Percentiles rank a stretch among this genome's conserved stretches.
These are phyloP conservation scores for Globisporangium heterothallicum DNA, from an alignment of 352 stramenopile species.

Conservation along the genomic window DNA sequence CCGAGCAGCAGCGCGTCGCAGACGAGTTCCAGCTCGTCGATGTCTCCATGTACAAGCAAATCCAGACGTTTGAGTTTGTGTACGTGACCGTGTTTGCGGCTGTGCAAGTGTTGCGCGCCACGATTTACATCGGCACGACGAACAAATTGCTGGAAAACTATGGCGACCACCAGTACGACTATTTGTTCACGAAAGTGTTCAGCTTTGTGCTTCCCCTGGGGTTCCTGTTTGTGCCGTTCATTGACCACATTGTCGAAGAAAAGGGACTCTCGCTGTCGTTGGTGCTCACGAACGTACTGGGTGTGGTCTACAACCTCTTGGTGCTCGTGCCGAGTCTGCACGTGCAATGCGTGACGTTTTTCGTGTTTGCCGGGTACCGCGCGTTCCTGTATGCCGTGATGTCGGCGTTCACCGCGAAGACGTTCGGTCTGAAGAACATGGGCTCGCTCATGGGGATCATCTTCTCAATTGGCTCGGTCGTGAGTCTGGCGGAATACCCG, in stretches of 20 bases:
- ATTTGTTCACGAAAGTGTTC: conserved; percentile 84
- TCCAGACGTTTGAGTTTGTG: conserved; percentile 74
- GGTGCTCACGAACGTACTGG: conserved; percentile 66
- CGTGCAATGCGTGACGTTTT: conserved; percentile 67
- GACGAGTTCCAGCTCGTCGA: conserved; percentile 46
- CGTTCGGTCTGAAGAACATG: conserved; percentile 81
- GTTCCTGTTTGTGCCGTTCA: conserved; percentile 80
- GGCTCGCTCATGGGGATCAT: conserved; percentile 79
- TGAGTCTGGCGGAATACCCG: conserved; percentile 75
- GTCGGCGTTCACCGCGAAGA: conserved; percentile 83
- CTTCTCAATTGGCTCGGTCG: conserved; percentile 70
- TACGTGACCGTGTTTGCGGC: conserved; percentile 70
- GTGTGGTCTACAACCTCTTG: conserved; percentile 69
- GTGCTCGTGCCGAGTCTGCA: conserved; percentile 57
- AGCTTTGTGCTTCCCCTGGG: conserved; percentile 78
- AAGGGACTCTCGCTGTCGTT: conserved; percentile 62
- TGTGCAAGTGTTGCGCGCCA: conserved; percentile 73
- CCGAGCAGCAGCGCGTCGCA: conserved; percentile 11
- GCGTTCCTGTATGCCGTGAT: conserved; percentile 86
- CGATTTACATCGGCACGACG: conserved; percentile 80
- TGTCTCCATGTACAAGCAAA: conserved; percentile 49
- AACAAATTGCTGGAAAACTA: conserved; percentile 86
- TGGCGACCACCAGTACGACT: conserved; percentile 52
- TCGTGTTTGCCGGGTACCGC: conserved; percentile 79
- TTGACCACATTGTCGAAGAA: conserved; percentile 79